These are phyloP conservation scores for Stachybotrys chartarum DNA, from an alignment of 2,329 filamentous ascomycete species.

Conservation along the genomic window DNA sequence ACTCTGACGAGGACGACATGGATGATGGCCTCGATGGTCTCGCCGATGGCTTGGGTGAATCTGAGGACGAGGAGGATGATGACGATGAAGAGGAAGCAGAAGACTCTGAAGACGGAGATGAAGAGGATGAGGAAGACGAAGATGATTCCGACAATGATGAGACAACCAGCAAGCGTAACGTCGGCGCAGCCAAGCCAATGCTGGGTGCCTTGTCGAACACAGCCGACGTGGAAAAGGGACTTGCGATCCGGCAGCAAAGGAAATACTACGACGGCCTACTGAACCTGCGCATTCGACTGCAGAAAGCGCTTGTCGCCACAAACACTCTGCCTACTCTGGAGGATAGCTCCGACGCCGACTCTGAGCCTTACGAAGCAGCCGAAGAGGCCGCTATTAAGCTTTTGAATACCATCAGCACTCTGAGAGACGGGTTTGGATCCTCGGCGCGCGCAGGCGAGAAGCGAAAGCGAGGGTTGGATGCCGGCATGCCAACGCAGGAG, in stretches of 20 bases:
- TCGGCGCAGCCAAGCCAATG: conserved; percentile 23
- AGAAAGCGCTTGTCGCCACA: conserved; percentile 78
- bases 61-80: conserved; percentile 23
- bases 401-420: conserved; percentile 70
- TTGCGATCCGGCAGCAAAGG: conserved; percentile 79
- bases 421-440: conserved; percentile 55
- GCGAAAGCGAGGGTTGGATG: conserved; percentile 47
- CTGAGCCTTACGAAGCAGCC: conserved; percentile 61
- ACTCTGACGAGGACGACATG: conserved; percentile 27
- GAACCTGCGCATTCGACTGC: conserved; percentile 84
- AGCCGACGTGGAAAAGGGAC: conserved; percentile 71
- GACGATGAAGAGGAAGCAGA: conserved; percentile 25
- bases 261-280: conserved; percentile 81
- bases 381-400: conserved; percentile 81
- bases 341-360: conserved; percentile 26
- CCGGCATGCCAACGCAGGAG: conserved; percentile 51
- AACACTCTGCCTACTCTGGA: conserved; percentile 60
- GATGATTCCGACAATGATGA: conserved; percentile 29
- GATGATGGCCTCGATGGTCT: conserved; percentile 28
- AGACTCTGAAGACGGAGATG: conserved; percentile 14
- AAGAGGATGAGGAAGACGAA: conserved; percentile 27
- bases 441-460: conserved; percentile 49
- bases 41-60: conserved; percentile 20
- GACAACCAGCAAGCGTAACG: conserved; percentile 15
- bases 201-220: conserved; percentile 21